Conservation (phyloP, 2,329 filamentous ascomycete genomes). For the Monilinia vaccinii-corymbosi region DNA sequence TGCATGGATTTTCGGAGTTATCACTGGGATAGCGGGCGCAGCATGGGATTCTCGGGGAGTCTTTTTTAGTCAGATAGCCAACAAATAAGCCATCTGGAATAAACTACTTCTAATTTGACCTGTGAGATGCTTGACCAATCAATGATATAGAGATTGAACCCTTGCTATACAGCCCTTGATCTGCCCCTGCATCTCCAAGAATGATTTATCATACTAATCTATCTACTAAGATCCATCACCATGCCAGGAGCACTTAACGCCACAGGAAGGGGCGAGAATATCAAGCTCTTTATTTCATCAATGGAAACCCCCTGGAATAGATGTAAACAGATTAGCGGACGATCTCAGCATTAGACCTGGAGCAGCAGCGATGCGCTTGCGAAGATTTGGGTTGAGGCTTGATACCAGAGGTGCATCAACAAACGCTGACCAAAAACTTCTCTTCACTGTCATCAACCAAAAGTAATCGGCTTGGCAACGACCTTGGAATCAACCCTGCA, state of each 20-base stretch:
- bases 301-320: background rate
- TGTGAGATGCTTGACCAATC: background rate
- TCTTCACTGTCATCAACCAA: background rate
- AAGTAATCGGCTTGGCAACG: background rate
- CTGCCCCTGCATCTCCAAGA: background rate
- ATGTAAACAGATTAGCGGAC: background rate
- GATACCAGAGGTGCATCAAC: no score
- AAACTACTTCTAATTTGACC: background rate
- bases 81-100: background rate
- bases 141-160: background rate
- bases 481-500: background rate
- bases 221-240: background rate
- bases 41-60: background rate
- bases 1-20: background rate
- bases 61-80: background rate
- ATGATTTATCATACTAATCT: background rate
- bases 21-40: background rate
- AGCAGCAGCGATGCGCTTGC: background rate
- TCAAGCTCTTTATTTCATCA: background rate
- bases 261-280: background rate
- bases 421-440: background rate
- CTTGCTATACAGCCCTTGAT: background rate
- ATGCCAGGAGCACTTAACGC: background rate
- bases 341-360: no score
- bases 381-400: background rate